Percentiles rank a stretch among this genome's conserved stretches.
Conservation (phyloP, 2,329 filamentous ascomycete species). For the Fusarium tanahbumbuense region DNA sequence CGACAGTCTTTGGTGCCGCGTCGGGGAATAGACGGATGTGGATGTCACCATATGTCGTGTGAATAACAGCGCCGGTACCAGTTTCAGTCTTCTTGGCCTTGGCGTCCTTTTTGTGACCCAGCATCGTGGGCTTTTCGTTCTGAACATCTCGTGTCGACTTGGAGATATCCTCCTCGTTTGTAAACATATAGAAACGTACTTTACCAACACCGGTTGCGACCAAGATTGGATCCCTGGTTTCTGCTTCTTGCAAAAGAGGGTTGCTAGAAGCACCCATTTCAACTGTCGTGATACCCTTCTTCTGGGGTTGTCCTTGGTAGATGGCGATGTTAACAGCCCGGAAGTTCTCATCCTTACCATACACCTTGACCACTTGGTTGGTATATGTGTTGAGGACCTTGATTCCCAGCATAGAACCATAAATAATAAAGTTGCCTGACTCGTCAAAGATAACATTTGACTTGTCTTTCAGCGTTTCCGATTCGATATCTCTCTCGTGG, state of each 20-base stretch:
- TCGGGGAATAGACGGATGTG: constrained; percentile 93
- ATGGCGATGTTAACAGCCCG: constrained; percentile 84
- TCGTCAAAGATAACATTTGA: constrained; percentile 95
- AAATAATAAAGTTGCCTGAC: constrained; percentile 93
- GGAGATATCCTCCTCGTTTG: constrained; percentile 84
- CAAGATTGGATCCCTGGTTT: constrained; percentile 89
- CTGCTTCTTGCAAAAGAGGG: constrained; percentile 90
- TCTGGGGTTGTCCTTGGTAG: constrained; percentile 95
- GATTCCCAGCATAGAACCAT: constrained; percentile 89
- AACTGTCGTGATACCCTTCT: constrained; percentile 91
- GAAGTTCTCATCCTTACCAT: constrained; percentile 89
- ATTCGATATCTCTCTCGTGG: constrained; percentile 87
- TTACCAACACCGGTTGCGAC: constrained; percentile 87
- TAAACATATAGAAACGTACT: constrained; percentile 97
- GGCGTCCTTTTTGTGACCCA: constrained; percentile 67
- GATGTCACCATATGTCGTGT: constrained; percentile 95
- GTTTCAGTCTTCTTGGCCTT: constrained; percentile 72
- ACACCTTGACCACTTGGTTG: constrained; percentile 90
- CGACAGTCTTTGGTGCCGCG: constrained; percentile 91
- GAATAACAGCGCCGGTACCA: constrained; percentile 83
- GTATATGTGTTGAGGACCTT: constrained; percentile 98
- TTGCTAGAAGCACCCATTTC: constrained; percentile 98
- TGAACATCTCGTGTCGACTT: constrained; percentile 91
- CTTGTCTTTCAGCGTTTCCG: constrained; percentile 72
- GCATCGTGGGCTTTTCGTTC: constrained; percentile 86